Evolutionary conservation across 1,139 yeast genomes (phyloP).

Genomic region (Taphrina betulina): DNA sequence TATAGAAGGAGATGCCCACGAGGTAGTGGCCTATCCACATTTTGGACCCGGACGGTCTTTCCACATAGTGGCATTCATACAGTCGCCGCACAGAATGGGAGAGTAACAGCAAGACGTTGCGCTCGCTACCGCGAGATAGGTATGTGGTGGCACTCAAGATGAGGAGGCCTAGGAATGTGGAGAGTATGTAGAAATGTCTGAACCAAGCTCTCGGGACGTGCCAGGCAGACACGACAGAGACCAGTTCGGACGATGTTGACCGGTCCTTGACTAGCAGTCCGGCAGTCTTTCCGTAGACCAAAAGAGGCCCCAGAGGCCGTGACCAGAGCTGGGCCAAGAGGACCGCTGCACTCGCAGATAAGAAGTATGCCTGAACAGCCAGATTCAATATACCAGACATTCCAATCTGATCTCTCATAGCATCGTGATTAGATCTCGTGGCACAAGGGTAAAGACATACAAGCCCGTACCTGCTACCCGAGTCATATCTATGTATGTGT

Average conservation of each 20-base stretch:
- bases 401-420: too few relatives aligned
- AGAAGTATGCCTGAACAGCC: slow-evolving; percentile 1
- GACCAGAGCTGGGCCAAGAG: slow-evolving; percentile 41
- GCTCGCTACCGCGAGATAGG: too few relatives aligned
- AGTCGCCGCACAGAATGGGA: slow-evolving; percentile 66
- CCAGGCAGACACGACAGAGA: slow-evolving; percentile 40
- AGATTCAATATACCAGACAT: too few relatives aligned
- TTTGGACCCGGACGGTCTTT: slow-evolving; percentile 52
- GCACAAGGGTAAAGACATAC: too few relatives aligned
- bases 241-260: too few relatives aligned
- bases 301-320: slow-evolving; percentile 38
- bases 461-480: too few relatives aligned
- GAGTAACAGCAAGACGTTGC: slow-evolving; percentile 43
- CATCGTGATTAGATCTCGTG: too few relatives aligned
- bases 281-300: slow-evolving; percentile 42
- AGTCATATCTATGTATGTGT: too few relatives aligned
- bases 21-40: slow-evolving; percentile 77
- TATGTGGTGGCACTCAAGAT: not conserved
- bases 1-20: slow-evolving; percentile 69
- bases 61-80: slow-evolving; percentile 58
- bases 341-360: not conserved
- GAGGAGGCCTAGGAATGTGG: slow-evolving; percentile 1
- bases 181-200: slow-evolving; percentile 48
- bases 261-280: slow-evolving; percentile 24
- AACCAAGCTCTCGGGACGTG: slow-evolving; percentile 55